Evolutionary conservation across 768 basidiomycete genomes (phyloP), one percentile per base, ranked within the genome.

Genomic region (Clavulina sp.): DNA sequence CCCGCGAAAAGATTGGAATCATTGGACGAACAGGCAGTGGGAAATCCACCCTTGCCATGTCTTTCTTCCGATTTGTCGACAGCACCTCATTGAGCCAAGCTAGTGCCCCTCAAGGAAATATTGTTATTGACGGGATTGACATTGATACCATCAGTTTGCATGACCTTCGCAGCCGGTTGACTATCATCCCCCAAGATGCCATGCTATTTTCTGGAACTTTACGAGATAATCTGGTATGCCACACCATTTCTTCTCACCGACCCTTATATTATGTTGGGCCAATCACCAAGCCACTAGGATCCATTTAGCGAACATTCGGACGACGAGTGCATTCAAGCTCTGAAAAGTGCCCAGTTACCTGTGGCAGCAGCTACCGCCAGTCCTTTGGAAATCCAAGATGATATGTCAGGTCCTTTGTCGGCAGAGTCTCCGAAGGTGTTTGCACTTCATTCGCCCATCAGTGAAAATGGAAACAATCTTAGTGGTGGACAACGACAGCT

Each of bases 281-380:
- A 16, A 65, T 85, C 18, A 68, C 64, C 30, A 63, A 65, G 23
- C 64, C 68, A 48, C 59, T 69, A 4, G 18, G 65, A 67, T 51
- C 64, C 64, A 0, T 66, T 66, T 57, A 52, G 58, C 21, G 64
- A 64, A 33, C 63, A 65, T 48, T 52, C 57, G 13, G 63, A 65
- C 47, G 58, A 62, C 47, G 63, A 63, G 13, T 85, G 87, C 52
- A 60, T 83, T 30, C 86, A 92, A 41, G 87, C 81, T 1, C 70
- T 96, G 2, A 69, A 73, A 40, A 78, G 89, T 9, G 88, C 92
- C 16, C 84, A 85, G 40, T 76, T 54, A 24, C 47, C 52, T 16
- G 23, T 29, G 29, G 31, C 52, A 7, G 31, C 52, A 3, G 24
- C 33, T 13, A 34, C 41, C 19, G 44, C 9, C 18, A 49, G 30